phyloP scores from a whole-genome alignment of 257 asterid species.

The Nicotiana undulata region DNA sequence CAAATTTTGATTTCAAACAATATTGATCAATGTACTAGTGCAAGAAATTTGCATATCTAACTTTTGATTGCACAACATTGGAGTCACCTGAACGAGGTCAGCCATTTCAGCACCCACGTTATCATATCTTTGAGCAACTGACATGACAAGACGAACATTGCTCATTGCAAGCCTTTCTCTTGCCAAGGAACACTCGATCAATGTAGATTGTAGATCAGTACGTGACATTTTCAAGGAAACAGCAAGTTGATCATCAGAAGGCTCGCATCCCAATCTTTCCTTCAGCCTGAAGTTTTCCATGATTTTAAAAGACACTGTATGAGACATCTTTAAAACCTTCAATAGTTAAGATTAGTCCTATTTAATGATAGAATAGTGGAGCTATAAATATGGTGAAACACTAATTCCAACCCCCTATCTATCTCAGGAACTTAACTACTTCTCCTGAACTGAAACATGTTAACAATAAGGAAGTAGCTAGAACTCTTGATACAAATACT shows the following conservation, averaged over 20 bases:
- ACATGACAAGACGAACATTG: slow-evolving; percentile 94
- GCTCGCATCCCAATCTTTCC: slow-evolving; percentile 76
- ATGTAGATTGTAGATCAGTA: slow-evolving; percentile 43
- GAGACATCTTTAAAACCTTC: neutral
- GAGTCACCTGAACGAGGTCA: slow-evolving; percentile 82
- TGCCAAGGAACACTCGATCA: slow-evolving; percentile 73
- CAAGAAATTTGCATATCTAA: neutral
- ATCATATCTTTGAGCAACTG: slow-evolving; percentile 88
- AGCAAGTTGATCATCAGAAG: slow-evolving; percentile 94
- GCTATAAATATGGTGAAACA: neutral
- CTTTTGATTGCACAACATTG: slow-evolving; percentile 8
- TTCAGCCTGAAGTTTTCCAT: slow-evolving; percentile 44
- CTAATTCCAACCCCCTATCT: neutral
- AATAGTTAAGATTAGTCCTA: neutral
- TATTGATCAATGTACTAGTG: neutral
- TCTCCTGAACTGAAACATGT: neutral
- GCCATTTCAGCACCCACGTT: slow-evolving; percentile 93
- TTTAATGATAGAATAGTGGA: neutral
- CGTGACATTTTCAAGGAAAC: slow-evolving; percentile 57
- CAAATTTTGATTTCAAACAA: neutral
- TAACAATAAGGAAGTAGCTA: neutral
- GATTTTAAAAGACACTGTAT: neutral
- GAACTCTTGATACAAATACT: neutral
- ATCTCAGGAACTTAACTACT: neutral
- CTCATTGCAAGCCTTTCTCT: slow-evolving; percentile 97